These are phyloP conservation scores for Claviceps purpurea DNA, from an alignment of 2,329 filamentous ascomycete species.

Conservation along the genomic window DNA sequence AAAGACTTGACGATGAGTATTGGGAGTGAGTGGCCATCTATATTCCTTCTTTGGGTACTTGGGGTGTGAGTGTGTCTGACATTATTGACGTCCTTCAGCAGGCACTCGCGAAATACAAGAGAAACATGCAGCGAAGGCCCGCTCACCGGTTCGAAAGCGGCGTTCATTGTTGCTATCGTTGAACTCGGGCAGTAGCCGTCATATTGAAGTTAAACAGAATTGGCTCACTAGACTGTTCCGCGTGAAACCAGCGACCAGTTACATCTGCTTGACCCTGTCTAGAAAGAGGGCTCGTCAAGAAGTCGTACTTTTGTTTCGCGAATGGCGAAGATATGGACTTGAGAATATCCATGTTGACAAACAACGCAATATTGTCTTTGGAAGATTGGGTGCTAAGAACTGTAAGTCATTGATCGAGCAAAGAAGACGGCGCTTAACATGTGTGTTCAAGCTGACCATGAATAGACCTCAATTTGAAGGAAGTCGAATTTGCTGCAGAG, in stretches of 20 bases:
- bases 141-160: conserved; percentile 6
- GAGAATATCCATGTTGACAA: conserved; percentile 68
- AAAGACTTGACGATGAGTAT: conserved; percentile 32
- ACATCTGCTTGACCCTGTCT: conserved; percentile 62
- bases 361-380: conserved; percentile 65
- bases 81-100: neutral
- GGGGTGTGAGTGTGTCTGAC: neutral
- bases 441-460: conserved; percentile 8
- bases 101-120: neutral
- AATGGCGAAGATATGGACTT: conserved; percentile 76
- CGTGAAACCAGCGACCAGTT: conserved; percentile 67
- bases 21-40: conserved; percentile 20
- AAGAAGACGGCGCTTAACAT: neutral
- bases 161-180: conserved; percentile 20
- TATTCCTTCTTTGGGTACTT: neutral
- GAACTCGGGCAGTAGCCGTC: conserved; percentile 28
- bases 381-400: conserved; percentile 61
- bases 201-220: conserved; percentile 59
- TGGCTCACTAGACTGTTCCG: conserved; percentile 86
- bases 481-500: conserved; percentile 77
- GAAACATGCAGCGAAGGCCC: conserved; percentile 4
- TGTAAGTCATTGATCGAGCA: conserved; percentile 40
- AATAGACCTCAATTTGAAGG: conserved; percentile 65
- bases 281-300: conserved; percentile 61
- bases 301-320: conserved; percentile 57